Evolutionary conservation across 1,284 basidiomycete genomes (phyloP).

Genomic region (Cystobasidium sp.): DNA sequence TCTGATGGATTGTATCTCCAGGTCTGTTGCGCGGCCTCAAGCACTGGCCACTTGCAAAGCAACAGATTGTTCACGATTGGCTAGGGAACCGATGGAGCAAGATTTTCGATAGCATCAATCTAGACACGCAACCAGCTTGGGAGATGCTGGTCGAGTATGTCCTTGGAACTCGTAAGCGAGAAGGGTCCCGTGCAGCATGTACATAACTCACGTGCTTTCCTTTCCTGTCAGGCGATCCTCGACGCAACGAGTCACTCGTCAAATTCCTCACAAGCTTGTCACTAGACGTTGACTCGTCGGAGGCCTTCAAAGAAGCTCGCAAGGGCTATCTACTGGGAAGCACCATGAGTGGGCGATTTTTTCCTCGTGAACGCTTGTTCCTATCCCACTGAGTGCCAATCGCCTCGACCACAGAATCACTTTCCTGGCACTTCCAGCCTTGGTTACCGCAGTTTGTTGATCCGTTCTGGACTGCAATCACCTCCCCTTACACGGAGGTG

Average conservation of each 20-base stretch:
- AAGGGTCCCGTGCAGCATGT: too few species aligned
- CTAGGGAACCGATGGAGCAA: conserved; percentile 69
- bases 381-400: conserved; percentile 8
- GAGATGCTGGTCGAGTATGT: conserved; percentile 57
- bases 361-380: too few species aligned
- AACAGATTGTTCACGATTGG: conserved; percentile 79
- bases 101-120: conserved; percentile 67
- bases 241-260: conserved; percentile 75
- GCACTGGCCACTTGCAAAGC: conserved; percentile 76
- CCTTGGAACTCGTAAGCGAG: conserved; percentile 33
- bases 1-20: not conserved
- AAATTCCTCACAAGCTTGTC: conserved; percentile 67
- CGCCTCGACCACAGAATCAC: conserved; percentile 50
- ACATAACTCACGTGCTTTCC: conserved; percentile 53
- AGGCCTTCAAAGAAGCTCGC: conserved; percentile 54
- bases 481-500: conserved; percentile 56
- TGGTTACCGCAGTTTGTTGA: conserved; percentile 71
- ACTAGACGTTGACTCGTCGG: conserved; percentile 51
- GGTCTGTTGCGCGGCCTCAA: conserved; percentile 70
- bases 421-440: conserved; percentile 76
- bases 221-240: conserved; percentile 80
- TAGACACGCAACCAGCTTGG: conserved; percentile 59
- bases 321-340: conserved; percentile 56
- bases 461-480: conserved; percentile 72
- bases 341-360: conserved; percentile 56